Base-by-base conservation (phyloP, 2,329 filamentous ascomycete species). In the Lizonia empirigonia region DNA sequence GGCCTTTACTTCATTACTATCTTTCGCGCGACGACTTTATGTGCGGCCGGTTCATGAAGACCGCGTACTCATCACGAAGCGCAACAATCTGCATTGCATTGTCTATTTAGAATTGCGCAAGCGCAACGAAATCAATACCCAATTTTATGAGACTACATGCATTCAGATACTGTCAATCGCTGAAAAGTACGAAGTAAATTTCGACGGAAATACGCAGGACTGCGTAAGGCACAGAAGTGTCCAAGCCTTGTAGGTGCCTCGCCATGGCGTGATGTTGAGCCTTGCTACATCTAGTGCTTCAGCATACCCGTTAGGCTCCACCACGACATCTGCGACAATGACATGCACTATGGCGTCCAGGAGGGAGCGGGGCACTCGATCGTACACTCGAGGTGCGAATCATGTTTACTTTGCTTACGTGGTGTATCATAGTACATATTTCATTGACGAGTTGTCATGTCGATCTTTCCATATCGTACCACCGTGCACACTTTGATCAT, bases 171-270 rank as follows among this genome's bases (percentile, higher is more conserved):
- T 36, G 18, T 19, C 18, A 30, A n/a, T 15, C 13, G 6, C 13
- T 30, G n/a, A n/a, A n/a, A n/a, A n/a, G n/a, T n/a, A n/a, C n/a
- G n/a, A n/a, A n/a, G n/a, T n/a, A n/a, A n/a, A n/a, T n/a, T n/a
- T n/a, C n/a, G n/a, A n/a, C n/a, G n/a, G n/a, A n/a, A n/a, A n/a
- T n/a, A n/a, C n/a, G n/a, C n/a, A n/a, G n/a, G 46, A 38, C 33
- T 33, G 26, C 13, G 29, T 27, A 18, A 50, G 40, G 40, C 29
- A 39, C 47, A 39, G 18, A 23, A 35, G 13, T 3, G 13, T 37
- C 49, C 42, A 52, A 47, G 49, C 37, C 49, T 47, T 19, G 33
- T 13, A 19, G 49, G 34, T 42, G 42, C 49, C 49, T 52, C 49
- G 47, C 37, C 37, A 42, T 23, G n/a, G 42, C 42, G 22, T 38